Conservation (phyloP, 352 stramenopile species). For the Phytopythium sindhum region DNA sequence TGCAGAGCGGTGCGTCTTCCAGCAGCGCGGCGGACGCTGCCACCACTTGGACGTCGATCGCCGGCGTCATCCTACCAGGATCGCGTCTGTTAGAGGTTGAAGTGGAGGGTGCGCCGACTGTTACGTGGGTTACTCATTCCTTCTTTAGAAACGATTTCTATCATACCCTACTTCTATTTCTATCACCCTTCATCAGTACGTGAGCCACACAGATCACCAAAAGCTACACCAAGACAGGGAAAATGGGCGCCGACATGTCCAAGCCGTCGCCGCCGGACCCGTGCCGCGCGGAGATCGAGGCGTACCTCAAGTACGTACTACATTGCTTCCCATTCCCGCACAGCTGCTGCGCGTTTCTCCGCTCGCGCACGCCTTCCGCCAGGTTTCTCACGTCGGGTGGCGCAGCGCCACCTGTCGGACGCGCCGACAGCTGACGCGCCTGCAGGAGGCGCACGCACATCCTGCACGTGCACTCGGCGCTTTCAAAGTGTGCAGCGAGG, state of each 20-base stretch:
- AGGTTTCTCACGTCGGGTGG: neutral
- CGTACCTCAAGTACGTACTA: constrained; percentile 68
- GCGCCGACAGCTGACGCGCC: neutral
- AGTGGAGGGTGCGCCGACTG: too few species aligned
- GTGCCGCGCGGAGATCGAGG: constrained; percentile 55
- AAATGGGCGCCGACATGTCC: constrained; percentile 64
- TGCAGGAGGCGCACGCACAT: neutral
- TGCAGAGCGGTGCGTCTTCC: constrained; percentile 13
- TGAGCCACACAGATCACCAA: neutral
- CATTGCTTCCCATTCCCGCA: neutral
- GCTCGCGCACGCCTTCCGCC: neutral
- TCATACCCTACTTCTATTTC: too few species aligned
- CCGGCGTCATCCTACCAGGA: neutral
- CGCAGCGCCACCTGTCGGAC: neutral
- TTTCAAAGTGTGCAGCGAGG: too few species aligned
- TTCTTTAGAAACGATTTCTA: neutral
- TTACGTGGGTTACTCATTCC: too few species aligned
- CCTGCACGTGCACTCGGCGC: neutral
- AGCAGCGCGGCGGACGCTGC: constrained; percentile 20
- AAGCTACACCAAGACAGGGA: neutral
- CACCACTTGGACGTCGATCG: constrained; percentile 19
- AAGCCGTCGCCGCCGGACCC: constrained; percentile 42
- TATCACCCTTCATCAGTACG: neutral
- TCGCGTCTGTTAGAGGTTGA: neutral
- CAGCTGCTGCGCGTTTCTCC: constrained; percentile 2